These are phyloP conservation scores for Eucalyptus pauciflora DNA, from an alignment of 345 rosid species.

Conservation along the genomic window DNA sequence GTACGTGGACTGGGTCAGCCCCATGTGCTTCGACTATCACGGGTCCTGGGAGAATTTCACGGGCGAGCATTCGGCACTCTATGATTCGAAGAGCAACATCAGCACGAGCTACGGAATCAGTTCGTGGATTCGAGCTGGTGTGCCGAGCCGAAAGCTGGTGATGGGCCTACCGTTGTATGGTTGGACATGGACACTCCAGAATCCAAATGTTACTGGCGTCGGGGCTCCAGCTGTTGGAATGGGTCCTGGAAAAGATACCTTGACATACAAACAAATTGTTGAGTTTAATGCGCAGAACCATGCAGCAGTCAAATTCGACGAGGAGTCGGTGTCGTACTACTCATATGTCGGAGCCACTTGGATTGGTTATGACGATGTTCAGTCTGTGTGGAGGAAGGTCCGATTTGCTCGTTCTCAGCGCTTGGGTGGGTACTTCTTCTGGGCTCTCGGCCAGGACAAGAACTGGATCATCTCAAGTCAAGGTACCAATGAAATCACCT, in stretches of 20 bases:
- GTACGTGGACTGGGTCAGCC: conserved; percentile 21
- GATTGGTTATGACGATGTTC: conserved; percentile 32
- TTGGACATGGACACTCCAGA: conserved; percentile 20
- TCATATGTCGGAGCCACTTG: conserved; percentile 8
- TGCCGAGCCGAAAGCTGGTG: conserved; percentile 13
- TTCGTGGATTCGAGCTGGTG: conserved; percentile 25
- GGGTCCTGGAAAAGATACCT: conserved; percentile 10
- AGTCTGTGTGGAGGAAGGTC: conserved; percentile 11
- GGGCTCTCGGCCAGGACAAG: conserved; percentile 34
- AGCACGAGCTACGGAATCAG: conserved; percentile 25
- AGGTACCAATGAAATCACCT: neutral
- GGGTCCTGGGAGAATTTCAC: conserved; percentile 28
- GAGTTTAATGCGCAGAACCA: conserved; percentile 1
- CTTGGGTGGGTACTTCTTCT: conserved; percentile 33
- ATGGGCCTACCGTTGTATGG: conserved; percentile 42
- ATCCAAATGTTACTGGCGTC: conserved; percentile 8
- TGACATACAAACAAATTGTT: conserved; percentile 4
- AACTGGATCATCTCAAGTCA: conserved; percentile 4
- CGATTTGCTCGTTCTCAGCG: conserved; percentile 9
- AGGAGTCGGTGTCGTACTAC: conserved; percentile 11
- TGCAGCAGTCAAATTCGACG: neutral
- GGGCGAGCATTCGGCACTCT: conserved; percentile 8
- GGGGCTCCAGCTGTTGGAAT: conserved; percentile 15
- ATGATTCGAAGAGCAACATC: conserved; percentile 5
- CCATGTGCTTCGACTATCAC: conserved; percentile 35